Evolutionary conservation across 768 basidiomycete genomes (phyloP), one percentile per base, ranked within the genome.

Genomic region (Kwoniella newhampshirensis): DNA sequence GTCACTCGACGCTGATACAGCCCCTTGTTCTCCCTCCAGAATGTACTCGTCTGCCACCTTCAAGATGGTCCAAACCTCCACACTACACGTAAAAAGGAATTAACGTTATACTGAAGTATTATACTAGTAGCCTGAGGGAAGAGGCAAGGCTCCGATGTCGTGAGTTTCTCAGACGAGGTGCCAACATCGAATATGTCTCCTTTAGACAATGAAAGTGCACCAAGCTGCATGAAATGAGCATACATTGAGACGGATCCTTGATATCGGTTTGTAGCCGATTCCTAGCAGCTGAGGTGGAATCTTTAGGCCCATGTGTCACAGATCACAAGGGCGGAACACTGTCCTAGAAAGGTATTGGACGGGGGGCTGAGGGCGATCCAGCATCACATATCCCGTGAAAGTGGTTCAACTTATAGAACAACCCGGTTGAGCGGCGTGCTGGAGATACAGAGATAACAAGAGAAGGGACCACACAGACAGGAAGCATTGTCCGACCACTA

Each of bases 1-100:
- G 93, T 91, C 0, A 93, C 91, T 0, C 91, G n/a, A n/a, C n/a
- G n/a, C n/a, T n/a, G n/a, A n/a, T n/a, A n/a, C 90, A 0, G 87
- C 89, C 0, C 85, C 88, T 0, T 83, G 82, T 47, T 88, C 89
- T 13, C 83, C 91, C 6, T 92, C 91, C 1, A 90, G 88, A 0
- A 70, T 88, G 30, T 96, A 96, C 69, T 91, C 88, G 18, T 66
- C 65, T 1, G 68, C 66, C 40, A 79, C 89, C 35, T 89, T 87
- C 4, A 93, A 93, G 77, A 89, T 89, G 87, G 86, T 92, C 64
- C 87, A 89, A 56, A 85, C 88, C 0, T 92, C 91, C 1, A 84
- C 93, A 3, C 73, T 94, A 18, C 92, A 94, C 60, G 89, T 92
- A 57, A 96, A 93, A 62, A 91, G 91, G 4, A 92, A 96, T 73